These are phyloP conservation scores for Pseudonectria foliicola DNA, from an alignment of 2,329 filamentous ascomycete genomes.

Conservation along the genomic window DNA sequence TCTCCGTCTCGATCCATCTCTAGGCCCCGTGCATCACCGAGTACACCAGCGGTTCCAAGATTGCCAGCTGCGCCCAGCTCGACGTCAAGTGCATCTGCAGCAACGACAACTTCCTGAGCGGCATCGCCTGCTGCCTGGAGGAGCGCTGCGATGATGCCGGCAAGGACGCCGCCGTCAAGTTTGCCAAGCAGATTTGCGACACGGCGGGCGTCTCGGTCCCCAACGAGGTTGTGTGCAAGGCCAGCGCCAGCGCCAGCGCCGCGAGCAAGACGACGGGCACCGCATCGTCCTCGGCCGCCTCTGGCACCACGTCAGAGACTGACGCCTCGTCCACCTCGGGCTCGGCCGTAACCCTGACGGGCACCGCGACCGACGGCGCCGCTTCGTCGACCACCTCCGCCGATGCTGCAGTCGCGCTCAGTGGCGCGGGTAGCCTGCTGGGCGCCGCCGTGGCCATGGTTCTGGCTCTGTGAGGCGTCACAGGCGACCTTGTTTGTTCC, in stretches of 20 bases:
- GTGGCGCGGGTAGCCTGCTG: conserved; percentile 12
- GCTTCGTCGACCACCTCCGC: conserved; percentile 8
- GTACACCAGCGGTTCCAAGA: conserved; percentile 25
- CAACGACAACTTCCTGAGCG: conserved; percentile 32
- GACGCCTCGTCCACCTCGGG: conserved; percentile 2
- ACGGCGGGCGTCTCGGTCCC: conserved; percentile 29
- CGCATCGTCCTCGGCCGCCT: neutral
- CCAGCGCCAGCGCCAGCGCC: conserved; percentile 2
- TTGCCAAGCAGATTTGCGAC: conserved; percentile 33
- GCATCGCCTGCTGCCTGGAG: conserved; percentile 36
- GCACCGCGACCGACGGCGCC: conserved; percentile 3
- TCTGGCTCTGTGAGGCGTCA: conserved; percentile 19
- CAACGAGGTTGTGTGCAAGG: conserved; percentile 29
- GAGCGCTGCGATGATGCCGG: conserved; percentile 26
- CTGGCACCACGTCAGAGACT: neutral
- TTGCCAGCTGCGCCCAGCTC: conserved; percentile 32
- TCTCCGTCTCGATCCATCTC: no score
- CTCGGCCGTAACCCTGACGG: neutral
- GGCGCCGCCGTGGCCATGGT: conserved; percentile 23
- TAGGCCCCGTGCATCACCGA: conserved; percentile 27
- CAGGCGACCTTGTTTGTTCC: neutral
- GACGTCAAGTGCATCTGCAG: conserved; percentile 36
- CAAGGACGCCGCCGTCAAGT: conserved; percentile 28
- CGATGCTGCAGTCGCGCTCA: conserved; percentile 4
- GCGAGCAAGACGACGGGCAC: conserved; percentile 1